Base-by-base conservation (phyloP, 176 grass and related monocot species). In the Cymbopogon citratus region DNA sequence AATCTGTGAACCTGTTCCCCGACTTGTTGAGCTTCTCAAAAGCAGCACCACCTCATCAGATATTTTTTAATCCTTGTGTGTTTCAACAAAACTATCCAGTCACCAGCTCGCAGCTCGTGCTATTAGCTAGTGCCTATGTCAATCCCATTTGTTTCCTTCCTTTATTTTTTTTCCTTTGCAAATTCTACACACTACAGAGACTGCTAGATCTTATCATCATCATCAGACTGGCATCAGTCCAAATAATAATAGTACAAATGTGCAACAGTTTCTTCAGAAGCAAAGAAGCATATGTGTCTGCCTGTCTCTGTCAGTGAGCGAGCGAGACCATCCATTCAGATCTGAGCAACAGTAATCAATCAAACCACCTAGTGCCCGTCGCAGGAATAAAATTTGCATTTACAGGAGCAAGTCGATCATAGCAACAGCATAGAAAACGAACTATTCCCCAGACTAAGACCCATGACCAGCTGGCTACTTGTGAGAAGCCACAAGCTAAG, bases 1-100 rank as follows among this genome's bases (percentile, higher is more conserved):
- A n/a, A n/a, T n/a, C n/a, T n/a, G n/a, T n/a, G n/a, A n/a, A n/a
- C n/a, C n/a, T n/a, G n/a, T n/a, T n/a, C 21, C 76, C 82, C 76
- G 63, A 25, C 78, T 76, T 25, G 66, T 76, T 25, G 66, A 86
- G 73, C 73, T 78, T 77, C 83, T 89, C 61, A 59, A 74, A 86
- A 89, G 83, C 73, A 77, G 25, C 66, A 67, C 9, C 75, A 39
- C 60, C 60, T 27, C 15, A 51, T 57, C 65, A 80, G 23, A 8
- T 24, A 28, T 76, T 72, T 43, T 39, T 61, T 84, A 66, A 82
- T 83, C 41, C 19, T 69, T 26, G 45, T 56, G 56, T 7, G 15
- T 44, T 12, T 82, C 24, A 71, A 41, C 7, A 14, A 74, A 66
- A 74, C 66, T 44, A 78, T 52, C 46, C 2, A 38, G 21, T 54